Conservation (phyloP, 2,329 filamentous ascomycete species). For the Fusarium aywerte region DNA sequence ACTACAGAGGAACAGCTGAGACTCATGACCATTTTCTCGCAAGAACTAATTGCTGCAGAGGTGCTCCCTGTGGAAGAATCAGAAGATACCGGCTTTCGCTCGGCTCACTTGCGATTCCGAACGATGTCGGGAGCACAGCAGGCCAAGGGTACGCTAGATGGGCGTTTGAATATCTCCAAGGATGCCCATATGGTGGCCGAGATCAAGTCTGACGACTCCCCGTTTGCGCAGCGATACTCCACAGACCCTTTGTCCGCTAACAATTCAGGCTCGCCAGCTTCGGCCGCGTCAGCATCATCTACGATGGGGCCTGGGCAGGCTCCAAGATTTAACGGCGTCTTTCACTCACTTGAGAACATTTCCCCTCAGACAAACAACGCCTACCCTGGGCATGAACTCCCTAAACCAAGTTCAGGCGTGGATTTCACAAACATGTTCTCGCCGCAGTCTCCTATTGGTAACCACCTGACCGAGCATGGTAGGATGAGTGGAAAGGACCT, state of each 20-base stretch:
- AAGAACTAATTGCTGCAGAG: slow-evolving; percentile 64
- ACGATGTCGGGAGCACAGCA: slow-evolving; percentile 64
- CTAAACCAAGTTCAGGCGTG: slow-evolving; percentile 64
- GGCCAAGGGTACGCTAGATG: slow-evolving; percentile 67
- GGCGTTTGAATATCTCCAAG: slow-evolving; percentile 61
- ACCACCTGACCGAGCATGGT: slow-evolving; percentile 70
- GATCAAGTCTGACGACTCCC: slow-evolving; percentile 58
- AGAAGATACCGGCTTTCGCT: slow-evolving; percentile 61
- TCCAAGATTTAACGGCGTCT: slow-evolving; percentile 70
- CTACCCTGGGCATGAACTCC: slow-evolving; percentile 66
- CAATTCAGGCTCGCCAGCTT: slow-evolving; percentile 39
- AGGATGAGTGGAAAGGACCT: slow-evolving; percentile 75
- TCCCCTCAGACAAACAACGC: slow-evolving; percentile 68
- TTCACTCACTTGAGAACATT: slow-evolving; percentile 70
- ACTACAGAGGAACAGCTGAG: slow-evolving; percentile 65
- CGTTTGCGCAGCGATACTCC: slow-evolving; percentile 45
- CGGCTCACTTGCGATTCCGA: slow-evolving; percentile 65
- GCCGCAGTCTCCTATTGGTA: slow-evolving; percentile 77
- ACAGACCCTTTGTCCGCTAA: slow-evolving; percentile 36
- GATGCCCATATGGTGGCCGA: slow-evolving; percentile 67
- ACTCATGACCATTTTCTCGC: slow-evolving; percentile 68
- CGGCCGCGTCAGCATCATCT: slow-evolving; percentile 50
- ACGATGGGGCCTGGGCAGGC: slow-evolving; percentile 61
- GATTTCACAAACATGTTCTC: slow-evolving; percentile 75
- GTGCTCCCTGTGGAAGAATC: slow-evolving; percentile 62